Evolutionary conservation across 495 filamentous ascomycete genomes (phyloP), one percentile per base, ranked within the genome.

Genomic region (Cladorrhinum samala): DNA sequence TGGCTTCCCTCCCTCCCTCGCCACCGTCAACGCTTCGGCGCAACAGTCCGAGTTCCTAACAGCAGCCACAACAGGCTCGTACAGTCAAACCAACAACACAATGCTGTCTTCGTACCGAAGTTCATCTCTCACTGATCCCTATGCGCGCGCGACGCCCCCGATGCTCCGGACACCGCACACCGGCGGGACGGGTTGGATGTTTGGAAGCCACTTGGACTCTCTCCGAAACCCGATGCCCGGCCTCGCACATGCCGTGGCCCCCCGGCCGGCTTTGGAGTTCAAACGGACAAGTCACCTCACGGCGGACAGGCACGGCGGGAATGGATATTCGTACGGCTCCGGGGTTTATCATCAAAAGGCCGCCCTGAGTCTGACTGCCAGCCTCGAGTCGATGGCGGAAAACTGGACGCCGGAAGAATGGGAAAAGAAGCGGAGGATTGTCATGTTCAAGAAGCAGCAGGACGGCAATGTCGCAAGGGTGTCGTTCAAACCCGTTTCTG

Each of bases 401-500:
- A 73, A 80, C 42, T 98, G 93, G 93, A 86, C 77, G 13, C 67
- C 72, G 33, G 89, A 92, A 48, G 94, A 98, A 63, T 83, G 79
- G 67, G 79, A 83, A 13, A 78, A 80, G 17, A 86, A 85, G 62
- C 76, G 93, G 40, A 77, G 93, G 25, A 79, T 98, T 17, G 93
- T 98, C 9, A 78, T 87, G 61, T 98, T 98, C 69, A 82, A 75
- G 55, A 83, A 92, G 33, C 78, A 79, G 39, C 93, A 97, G 67
- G 82, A 73, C 24, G 86, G 86, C 2, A 86, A 79, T 58, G 87
- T 84, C 9, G 80, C 93, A 25, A 81, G 82, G 16, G 80, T 83
- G 9, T 81, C 77, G 14, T 95, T 95, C 71, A 80, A 80, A 54
- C 73, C 87, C 0, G 83, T 92, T 13, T 70, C 82, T 3, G 80